Conservation (phyloP, 2,329 filamentous ascomycete genomes). For the Biscogniauxia marginata region DNA sequence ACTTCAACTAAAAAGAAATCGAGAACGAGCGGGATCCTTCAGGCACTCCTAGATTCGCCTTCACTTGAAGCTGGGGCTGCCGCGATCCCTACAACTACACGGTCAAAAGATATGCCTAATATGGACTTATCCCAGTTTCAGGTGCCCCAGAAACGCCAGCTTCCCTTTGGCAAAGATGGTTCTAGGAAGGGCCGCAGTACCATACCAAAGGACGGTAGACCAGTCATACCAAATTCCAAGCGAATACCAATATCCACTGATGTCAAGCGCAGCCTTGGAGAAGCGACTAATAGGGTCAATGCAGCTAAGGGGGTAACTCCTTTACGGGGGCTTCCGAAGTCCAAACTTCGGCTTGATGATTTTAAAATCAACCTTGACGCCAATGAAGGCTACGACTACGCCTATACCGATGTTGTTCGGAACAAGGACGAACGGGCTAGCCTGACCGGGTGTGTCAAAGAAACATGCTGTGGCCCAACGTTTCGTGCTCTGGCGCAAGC, state of each 20-base stretch:
- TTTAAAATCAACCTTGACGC: slow-evolving; percentile 78
- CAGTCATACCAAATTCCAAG: slow-evolving; percentile 6
- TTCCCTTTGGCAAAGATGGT: slow-evolving; percentile 38
- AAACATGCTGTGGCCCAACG: slow-evolving; percentile 72
- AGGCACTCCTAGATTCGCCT: slow-evolving; percentile 22
- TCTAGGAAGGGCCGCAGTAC: slow-evolving; percentile 9
- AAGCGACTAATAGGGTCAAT: slow-evolving; percentile 14
- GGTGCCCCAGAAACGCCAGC: slow-evolving; percentile 38
- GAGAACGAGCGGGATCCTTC: slow-evolving; percentile 17
- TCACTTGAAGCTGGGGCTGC: slow-evolving; percentile 13
- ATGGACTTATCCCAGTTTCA: slow-evolving; percentile 26
- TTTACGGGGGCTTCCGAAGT: slow-evolving; percentile 57
- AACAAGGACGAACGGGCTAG: slow-evolving; percentile 66
- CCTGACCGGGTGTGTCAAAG: slow-evolving; percentile 70
- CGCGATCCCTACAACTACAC: background rate
- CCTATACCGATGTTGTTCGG: slow-evolving; percentile 73
- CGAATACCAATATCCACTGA: slow-evolving; percentile 4
- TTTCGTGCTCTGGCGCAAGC: slow-evolving; percentile 66
- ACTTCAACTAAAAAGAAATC: background rate
- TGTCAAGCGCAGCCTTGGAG: slow-evolving; percentile 14
- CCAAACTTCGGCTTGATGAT: slow-evolving; percentile 62
- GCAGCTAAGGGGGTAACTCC: slow-evolving; percentile 34
- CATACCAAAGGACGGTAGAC: slow-evolving; percentile 4
- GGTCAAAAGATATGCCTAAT: slow-evolving; percentile 2
- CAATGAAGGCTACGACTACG: slow-evolving; percentile 70